Percentiles rank a stretch among this genome's conserved stretches.
phyloP scores from a whole-genome alignment of 768 basidiomycete genomes.

The Boletus bicolor region DNA sequence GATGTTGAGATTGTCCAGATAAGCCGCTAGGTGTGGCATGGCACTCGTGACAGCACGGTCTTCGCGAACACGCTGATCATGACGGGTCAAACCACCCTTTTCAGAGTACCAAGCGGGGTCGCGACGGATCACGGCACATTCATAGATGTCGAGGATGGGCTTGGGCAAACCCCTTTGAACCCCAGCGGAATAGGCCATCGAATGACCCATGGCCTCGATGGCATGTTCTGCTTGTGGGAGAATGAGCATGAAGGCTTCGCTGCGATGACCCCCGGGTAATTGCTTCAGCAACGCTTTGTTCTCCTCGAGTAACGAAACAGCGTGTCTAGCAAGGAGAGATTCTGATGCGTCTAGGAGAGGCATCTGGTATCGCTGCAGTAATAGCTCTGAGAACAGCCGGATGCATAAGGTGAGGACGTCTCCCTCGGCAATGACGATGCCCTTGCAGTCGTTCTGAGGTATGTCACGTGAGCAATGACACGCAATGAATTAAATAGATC shows the following conservation, averaged over 20 bases:
- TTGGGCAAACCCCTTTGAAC: constrained; percentile 41
- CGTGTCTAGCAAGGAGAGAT: constrained; percentile 32
- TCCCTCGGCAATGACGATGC: constrained; percentile 58
- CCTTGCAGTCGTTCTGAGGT: constrained; percentile 39
- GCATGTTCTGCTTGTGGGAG: constrained; percentile 53
- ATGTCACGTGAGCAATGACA: neutral
- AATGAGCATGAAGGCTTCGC: constrained; percentile 43
- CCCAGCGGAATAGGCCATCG: constrained; percentile 58
- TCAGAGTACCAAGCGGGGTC: constrained; percentile 4
- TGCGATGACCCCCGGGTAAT: constrained; percentile 28
- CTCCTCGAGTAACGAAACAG: constrained; percentile 44
- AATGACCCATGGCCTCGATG: constrained; percentile 62
- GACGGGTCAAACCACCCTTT: constrained; percentile 19
- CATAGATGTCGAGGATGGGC: constrained; percentile 55
- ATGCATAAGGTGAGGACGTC: constrained; percentile 51
- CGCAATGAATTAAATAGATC: neutral
- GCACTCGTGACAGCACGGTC: constrained; percentile 34
- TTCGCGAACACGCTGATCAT: constrained; percentile 46
- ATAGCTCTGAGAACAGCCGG: constrained; percentile 42
- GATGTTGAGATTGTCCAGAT: constrained; percentile 43
- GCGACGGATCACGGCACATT: constrained; percentile 34
- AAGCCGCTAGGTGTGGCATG: constrained; percentile 34
- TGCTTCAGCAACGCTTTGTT: constrained; percentile 38
- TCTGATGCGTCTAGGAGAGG: too few species aligned
- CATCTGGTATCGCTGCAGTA: too few species aligned